phyloP scores from a whole-genome alignment of 805 yeast genomes.

The Nakazawaea ishiwadae region DNA sequence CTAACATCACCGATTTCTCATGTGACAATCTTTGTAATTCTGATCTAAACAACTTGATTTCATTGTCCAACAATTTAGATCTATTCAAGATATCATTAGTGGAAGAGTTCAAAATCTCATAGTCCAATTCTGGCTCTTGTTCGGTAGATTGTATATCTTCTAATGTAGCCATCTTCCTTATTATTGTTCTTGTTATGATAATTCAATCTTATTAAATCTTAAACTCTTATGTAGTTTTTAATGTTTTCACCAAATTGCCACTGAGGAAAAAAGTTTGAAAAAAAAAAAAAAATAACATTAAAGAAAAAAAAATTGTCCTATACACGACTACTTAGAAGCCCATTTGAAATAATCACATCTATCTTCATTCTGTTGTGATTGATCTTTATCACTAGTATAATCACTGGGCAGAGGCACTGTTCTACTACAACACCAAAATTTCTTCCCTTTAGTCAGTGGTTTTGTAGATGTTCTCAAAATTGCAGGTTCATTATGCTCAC shows the following conservation, averaged over 20 bases:
- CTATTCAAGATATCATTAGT: conserved; percentile 83
- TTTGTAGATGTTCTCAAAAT: conserved; percentile 41
- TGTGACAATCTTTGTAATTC: conserved; percentile 88
- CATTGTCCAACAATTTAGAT: conserved; percentile 85
- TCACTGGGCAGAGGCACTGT: too few species aligned
- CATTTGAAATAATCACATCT: conserved; percentile 55
- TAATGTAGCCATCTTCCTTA: conserved; percentile 59
- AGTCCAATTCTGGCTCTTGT: conserved; percentile 63
- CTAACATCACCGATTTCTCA: conserved; percentile 89
- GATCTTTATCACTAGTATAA: too few species aligned
- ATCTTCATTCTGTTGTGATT: conserved; percentile 22
- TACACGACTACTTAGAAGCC: conserved; percentile 27
- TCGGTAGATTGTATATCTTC: conserved; percentile 67
- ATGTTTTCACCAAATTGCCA: conserved; percentile 8
- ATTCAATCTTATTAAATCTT: background rate
- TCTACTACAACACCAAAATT: conserved; percentile 59
- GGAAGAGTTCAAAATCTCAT: conserved; percentile 73
- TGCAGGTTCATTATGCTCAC: conserved; percentile 45
- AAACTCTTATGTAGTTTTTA: background rate
- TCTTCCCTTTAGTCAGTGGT: conserved; percentile 33
- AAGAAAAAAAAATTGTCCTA: too few species aligned
- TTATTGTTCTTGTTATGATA: background rate
- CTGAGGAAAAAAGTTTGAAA: conserved; percentile 1
- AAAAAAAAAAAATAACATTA: too few species aligned
- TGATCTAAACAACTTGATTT: conserved; percentile 89